Base-by-base conservation (phyloP, 2,329 filamentous ascomycete genomes). In the Acephala macrosclerotiorum region DNA sequence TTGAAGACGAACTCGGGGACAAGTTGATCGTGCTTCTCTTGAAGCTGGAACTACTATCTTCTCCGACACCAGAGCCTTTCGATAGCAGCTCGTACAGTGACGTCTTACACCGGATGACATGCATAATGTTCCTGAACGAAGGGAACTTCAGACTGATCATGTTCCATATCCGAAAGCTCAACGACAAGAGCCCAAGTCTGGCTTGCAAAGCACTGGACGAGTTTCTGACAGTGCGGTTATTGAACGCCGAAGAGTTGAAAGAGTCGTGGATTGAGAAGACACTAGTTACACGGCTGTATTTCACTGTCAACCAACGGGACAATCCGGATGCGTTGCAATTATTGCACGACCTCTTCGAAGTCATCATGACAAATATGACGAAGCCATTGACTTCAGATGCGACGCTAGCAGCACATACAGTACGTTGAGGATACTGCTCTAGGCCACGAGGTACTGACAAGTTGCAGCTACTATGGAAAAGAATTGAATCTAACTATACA, bases 381-480 rank as follows among this genome's bases (percentile, higher is more conserved):
- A 77, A 78, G 1, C 75, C 83, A 0, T 75, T 96, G 4, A 81
- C 85, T 25, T 77, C 85, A 4, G 83, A 87, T 68, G 88, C 88
- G 6, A 87, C 91, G 14, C 86, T 88, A 68, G 89, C 90, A 38
- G 85, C 86, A 7, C 90, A 92, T 71, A 91, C 87, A 38, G 88
- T 91, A 74, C 71, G 85, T 77, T 18, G 7, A 25, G 56, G 25
- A 33, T 12, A 25, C 18, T 51, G n/a, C 51, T 18, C 55, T 66
- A 70, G 22, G 70, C 22, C 36, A 14, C 25, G 20, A 22, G 7
- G 20, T 45, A n/a, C 70, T 73, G 53, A 74, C 35, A 40, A 12
- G 11, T 7, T 42, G 68, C 66, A 95, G 91, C 77, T 97, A 3
- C 79, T 97, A 3, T 97, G 94, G 93, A 96, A 93, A 77, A 86